phyloP scores from a whole-genome alignment of 2,329 filamentous ascomycete genomes.

The Cladosporium cucumerinum region DNA sequence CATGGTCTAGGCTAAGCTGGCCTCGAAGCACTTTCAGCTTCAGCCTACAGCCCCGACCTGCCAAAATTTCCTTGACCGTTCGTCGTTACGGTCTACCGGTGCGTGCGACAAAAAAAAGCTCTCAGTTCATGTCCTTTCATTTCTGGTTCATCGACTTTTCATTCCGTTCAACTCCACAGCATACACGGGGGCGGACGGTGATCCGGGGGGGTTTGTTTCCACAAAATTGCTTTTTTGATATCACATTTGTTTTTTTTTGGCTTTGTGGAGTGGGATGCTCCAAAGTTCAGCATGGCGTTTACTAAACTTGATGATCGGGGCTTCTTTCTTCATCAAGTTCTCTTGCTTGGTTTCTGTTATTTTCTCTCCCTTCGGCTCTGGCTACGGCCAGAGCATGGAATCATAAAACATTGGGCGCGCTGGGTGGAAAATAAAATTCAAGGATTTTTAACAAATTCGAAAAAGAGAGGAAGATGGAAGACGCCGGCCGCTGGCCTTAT shows the following conservation, averaged over 20 bases:
- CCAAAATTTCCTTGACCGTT: not conserved
- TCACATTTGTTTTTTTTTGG: conserved; percentile 7
- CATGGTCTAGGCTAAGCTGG: not conserved
- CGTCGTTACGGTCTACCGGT: not conserved
- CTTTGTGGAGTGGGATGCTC: conserved; percentile 4
- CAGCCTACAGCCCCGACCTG: not conserved
- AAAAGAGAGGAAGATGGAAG: not conserved
- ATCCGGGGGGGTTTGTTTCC: not conserved
- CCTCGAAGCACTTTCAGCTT: not conserved
- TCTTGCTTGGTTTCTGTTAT: not conserved
- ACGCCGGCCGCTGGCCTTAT: not conserved
- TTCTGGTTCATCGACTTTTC: not conserved
- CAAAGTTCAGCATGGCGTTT: conserved; percentile 9
- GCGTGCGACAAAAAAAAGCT: conserved; percentile 12
- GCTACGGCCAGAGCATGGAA: not conserved
- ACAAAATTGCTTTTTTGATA: conserved; percentile 12
- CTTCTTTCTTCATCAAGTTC: not conserved
- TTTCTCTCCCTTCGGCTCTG: not conserved
- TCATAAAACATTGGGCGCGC: not conserved
- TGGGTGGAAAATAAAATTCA: not conserved
- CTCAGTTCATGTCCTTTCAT: not conserved
- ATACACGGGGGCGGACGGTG: conserved; percentile 7
- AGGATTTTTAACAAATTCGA: conserved; percentile 8
- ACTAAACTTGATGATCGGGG: conserved; percentile 1
- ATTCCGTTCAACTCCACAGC: conserved; percentile 4